Conservation (phyloP, 441 rosid genomes). For the Croton laevigatus region DNA sequence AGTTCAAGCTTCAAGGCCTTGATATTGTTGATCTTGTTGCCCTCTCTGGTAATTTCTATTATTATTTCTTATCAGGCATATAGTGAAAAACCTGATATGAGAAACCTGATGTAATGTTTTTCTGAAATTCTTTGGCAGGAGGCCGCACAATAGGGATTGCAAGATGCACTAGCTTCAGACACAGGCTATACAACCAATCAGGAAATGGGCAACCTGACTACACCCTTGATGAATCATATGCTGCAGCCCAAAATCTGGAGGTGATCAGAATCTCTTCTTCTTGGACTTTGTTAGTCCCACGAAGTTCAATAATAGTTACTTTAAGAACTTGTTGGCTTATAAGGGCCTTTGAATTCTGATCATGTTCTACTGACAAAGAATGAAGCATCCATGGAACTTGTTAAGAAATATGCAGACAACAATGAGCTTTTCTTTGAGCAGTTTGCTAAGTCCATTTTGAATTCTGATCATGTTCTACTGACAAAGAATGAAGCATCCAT, state of each 20-base stretch:
- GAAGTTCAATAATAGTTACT: constrained; percentile 76
- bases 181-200: constrained; percentile 86
- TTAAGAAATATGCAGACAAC: constrained; percentile 61
- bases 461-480: too few species aligned
- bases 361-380: constrained; percentile 61
- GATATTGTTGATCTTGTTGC: constrained; percentile 78
- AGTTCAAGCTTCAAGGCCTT: constrained; percentile 71
- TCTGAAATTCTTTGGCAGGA: constrained; percentile 39
- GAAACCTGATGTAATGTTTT: not conserved
- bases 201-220: constrained; percentile 74
- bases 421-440: constrained; percentile 61
- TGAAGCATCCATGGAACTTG: constrained; percentile 53
- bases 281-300: constrained; percentile 57
- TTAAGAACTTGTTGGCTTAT: constrained; percentile 57
- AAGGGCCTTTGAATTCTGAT: constrained; percentile 83
- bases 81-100: not conserved
- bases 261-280: constrained; percentile 77
- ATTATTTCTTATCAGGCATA: too few species aligned
- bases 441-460: too few species aligned
- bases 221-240: constrained; percentile 61
- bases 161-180: constrained; percentile 83
- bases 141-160: constrained; percentile 90
- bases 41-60: constrained; percentile 55
- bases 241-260: constrained; percentile 79
- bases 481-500: too few species aligned